These are phyloP conservation scores for Boeremia exigua DNA, from an alignment of 2,329 filamentous ascomycete species.

Conservation along the genomic window DNA sequence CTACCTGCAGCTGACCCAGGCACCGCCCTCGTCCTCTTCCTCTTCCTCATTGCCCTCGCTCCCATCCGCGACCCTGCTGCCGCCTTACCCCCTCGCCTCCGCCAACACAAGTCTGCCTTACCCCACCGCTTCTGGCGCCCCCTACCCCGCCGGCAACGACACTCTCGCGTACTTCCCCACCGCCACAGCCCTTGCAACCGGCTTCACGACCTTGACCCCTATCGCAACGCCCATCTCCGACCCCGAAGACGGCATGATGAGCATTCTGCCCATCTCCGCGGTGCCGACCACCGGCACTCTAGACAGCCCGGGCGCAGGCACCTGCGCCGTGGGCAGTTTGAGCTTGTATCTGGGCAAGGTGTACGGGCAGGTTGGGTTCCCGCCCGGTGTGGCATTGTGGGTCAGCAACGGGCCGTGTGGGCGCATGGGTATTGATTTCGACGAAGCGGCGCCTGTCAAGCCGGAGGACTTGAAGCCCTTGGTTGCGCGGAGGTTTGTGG, in stretches of 20 bases:
- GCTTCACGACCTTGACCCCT: background rate
- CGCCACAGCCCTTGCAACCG: slow-evolving; percentile 1
- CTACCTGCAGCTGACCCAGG: slow-evolving; percentile 31
- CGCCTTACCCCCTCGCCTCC: slow-evolving; percentile 10
- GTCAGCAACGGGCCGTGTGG: slow-evolving; percentile 37
- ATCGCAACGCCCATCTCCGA: slow-evolving; percentile 9
- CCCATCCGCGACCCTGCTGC: slow-evolving; percentile 2
- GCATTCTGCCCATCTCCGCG: slow-evolving; percentile 10
- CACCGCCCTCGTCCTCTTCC: slow-evolving; percentile 15
- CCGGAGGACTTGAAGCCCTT: background rate
- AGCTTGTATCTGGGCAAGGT: slow-evolving; percentile 28
- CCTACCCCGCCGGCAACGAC: slow-evolving; percentile 6
- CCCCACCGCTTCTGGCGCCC: slow-evolving; percentile 5
- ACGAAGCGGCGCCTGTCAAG: background rate
- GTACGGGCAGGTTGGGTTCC: slow-evolving; percentile 25
- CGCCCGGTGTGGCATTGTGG: slow-evolving; percentile 17
- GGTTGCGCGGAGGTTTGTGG: background rate
- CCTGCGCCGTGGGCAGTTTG: slow-evolving; percentile 17
- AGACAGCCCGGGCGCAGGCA: background rate
- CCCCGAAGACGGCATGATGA: background rate
- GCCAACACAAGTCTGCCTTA: slow-evolving; percentile 7
- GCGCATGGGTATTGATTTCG: slow-evolving; percentile 16
- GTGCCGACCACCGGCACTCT: slow-evolving; percentile 5
- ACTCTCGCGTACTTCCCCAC: slow-evolving; percentile 9
- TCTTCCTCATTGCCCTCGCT: slow-evolving; percentile 5